Evolutionary conservation across 2,329 filamentous ascomycete species (phyloP), one percentile per base, ranked within the genome.

Genomic region (Alternaria gansuensis): DNA sequence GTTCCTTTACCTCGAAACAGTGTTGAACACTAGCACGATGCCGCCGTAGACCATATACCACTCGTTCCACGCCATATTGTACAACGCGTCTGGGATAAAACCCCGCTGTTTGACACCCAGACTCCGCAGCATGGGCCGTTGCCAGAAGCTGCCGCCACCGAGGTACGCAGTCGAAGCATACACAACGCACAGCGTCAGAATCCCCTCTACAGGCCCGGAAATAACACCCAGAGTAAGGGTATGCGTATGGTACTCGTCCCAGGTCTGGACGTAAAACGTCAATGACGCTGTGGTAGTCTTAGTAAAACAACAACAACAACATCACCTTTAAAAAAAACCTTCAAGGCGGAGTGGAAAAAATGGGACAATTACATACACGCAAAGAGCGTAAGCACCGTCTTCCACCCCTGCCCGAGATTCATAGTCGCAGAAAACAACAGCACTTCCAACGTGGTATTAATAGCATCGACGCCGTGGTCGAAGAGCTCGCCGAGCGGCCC

Each of bases 181-280:
- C 59, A 99, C 88, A 54, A 85, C 75, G 70, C 92, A 89, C 21
- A 99, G 84, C 39, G 92, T 93, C 45, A 98, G 80, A 55, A 99
- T 90, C 51, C 95, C 95, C 80, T 99, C 95, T 36, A 99, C 95
- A 4, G 95, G 95, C 0, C 95, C 95, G 65, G 94, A 97, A 66
- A 99, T 85, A 63, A 98, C 82, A 59, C 95, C 95, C 5, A 99
- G 86, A 1, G 93, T 97, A 46, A 99, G 86, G 3, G 93, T 95
- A 78, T 97, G 93, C 51, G 95, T 99, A 81, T 98, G 94, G 80
- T 98, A 99, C 78, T 98, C 95, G 75, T 99, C 95, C 95, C 95
- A 99, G 33, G 95, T 98, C 78, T 98, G 95, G 40, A 98, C 90
- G 78, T 98, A 98, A 79, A 99, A 99, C n/a, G 95, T 97, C 70